A percentile compares a stretch with the other conserved stretches of the same genome.
Evolutionary conservation across 306 rosid genomes (phyloP).

Genomic region (Cucumis hystrix): DNA sequence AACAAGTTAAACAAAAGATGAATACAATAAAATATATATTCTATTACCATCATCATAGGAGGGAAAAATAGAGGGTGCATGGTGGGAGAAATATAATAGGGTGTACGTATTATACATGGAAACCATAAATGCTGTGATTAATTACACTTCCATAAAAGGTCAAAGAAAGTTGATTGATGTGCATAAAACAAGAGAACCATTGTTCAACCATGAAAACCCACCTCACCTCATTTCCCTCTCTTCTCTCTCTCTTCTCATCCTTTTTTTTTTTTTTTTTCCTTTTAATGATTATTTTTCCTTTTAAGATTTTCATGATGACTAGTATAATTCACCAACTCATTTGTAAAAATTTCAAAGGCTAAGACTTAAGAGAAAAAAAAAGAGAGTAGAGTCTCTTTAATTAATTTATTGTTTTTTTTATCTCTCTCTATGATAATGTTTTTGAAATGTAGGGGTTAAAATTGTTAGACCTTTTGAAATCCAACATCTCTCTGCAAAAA

Average conservation of each 20-base stretch:
- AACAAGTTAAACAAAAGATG: no score
- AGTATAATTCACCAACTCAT: constrained; percentile 6
- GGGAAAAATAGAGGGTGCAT: background rate
- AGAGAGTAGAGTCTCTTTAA: background rate
- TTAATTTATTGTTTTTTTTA: no score
- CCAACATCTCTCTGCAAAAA: background rate
- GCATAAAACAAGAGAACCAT: background rate
- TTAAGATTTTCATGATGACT: constrained; percentile 2
- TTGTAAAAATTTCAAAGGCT: background rate
- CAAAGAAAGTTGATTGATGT: constrained; percentile 10
- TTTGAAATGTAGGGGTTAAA: background rate
- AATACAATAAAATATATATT: no score
- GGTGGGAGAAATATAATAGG: constrained; percentile 3
- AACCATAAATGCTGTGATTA: constrained; percentile 6
- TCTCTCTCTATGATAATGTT: background rate
- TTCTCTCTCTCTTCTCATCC: background rate
- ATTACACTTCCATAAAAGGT: constrained; percentile 8
- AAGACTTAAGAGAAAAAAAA: background rate
- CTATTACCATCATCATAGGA: background rate
- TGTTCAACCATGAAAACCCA: background rate
- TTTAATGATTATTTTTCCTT: background rate
- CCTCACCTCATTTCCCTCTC: background rate
- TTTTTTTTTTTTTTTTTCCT: background rate
- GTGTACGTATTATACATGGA: constrained; percentile 3
- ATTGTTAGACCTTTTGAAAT: background rate